Evolutionary conservation across 176 grass and related monocot genomes (phyloP).

Genomic region (Musa troglodytarum): DNA sequence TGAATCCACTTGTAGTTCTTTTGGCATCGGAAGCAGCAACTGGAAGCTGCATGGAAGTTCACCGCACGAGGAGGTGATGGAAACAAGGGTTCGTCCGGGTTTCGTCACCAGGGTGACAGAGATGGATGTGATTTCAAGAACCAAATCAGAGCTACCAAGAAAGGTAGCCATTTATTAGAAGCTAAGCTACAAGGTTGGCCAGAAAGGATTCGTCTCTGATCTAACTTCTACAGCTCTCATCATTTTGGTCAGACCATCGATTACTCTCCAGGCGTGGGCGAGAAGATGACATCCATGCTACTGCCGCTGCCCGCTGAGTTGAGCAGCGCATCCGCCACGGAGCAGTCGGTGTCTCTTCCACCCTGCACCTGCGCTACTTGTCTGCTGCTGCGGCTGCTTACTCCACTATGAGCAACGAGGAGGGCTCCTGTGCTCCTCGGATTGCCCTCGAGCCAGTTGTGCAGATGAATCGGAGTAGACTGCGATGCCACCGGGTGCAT

Average conservation of each 20-base stretch:
- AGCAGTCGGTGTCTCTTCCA: constrained; percentile 26
- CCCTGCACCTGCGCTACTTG: neutral
- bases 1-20: no score
- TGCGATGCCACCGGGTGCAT: neutral
- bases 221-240: neutral
- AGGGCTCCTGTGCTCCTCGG: neutral
- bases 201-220: no score
- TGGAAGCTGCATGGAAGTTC: no score
- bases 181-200: no score
- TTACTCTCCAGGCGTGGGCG: neutral
- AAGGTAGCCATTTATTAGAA: no score
- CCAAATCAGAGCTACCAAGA: no score
- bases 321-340: constrained; percentile 58
- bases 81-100: no score
- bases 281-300: constrained; percentile 74
- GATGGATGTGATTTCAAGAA: no score
- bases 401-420: neutral
- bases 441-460: neutral
- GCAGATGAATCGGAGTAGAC: neutral
- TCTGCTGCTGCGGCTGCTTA: neutral
- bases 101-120: no score
- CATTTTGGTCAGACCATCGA: neutral
- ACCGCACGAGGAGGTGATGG: no score
- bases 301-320: constrained; percentile 51
- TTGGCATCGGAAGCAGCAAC: no score